Evolutionary conservation across 2,329 filamentous ascomycete genomes (phyloP).

Genomic region (Cyphellophora attinorum): DNA sequence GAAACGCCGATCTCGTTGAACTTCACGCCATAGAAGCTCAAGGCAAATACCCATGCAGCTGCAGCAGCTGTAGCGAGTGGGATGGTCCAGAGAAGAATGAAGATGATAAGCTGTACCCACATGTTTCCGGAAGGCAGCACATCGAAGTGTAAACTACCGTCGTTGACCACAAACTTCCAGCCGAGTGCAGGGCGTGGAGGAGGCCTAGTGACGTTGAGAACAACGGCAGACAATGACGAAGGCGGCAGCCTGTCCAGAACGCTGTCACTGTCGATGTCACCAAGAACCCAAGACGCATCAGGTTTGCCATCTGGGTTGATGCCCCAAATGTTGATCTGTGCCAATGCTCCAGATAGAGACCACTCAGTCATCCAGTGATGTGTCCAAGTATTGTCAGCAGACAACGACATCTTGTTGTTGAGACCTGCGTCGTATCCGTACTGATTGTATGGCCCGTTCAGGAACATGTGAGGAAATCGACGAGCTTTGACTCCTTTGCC

Average conservation of each 20-base stretch:
- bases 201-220: constrained; percentile 49
- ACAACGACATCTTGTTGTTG: constrained; percentile 41
- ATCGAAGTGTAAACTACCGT: constrained; percentile 42
- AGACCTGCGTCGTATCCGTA: constrained; percentile 56
- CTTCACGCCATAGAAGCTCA: constrained; percentile 54
- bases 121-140: constrained; percentile 46
- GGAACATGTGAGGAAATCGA: constrained; percentile 53
- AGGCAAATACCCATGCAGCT: constrained; percentile 48
- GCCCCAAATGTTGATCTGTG: constrained; percentile 59
- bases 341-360: constrained; percentile 37
- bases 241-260: constrained; percentile 55
- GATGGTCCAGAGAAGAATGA: constrained; percentile 43
- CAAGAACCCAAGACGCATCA: constrained; percentile 49
- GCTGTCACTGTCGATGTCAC: constrained; percentile 52
- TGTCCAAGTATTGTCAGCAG: constrained; percentile 43
- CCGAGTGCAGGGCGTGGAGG: constrained; percentile 47
- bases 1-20: constrained; percentile 50
- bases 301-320: constrained; percentile 55
- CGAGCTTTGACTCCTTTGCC: constrained; percentile 23
- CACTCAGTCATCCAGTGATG: constrained; percentile 55
- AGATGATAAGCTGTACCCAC: constrained; percentile 44
- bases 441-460: constrained; percentile 54
- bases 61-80: constrained; percentile 41
- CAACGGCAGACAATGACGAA: constrained; percentile 43
- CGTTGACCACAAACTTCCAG: constrained; percentile 47